These are phyloP conservation scores for Smittium culicis DNA, from an alignment of 371 early-diverging fungal species.

Conservation along the genomic window DNA sequence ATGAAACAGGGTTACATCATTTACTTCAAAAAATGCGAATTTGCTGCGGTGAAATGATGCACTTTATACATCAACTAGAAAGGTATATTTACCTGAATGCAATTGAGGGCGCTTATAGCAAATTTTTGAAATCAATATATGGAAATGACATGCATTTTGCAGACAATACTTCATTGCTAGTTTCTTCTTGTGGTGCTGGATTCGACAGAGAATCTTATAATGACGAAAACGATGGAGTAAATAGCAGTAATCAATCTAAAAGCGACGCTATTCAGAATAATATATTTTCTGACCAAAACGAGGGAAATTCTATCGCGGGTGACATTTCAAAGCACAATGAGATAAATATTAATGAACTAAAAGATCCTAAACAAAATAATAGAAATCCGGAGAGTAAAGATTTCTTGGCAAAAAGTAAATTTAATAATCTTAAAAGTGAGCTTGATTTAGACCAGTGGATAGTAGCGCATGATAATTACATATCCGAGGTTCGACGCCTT, in stretches of 20 bases:
- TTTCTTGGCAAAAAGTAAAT: neutral
- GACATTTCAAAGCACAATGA: too few species aligned
- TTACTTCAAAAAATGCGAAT: constrained; percentile 17
- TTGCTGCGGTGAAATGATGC: constrained; percentile 72
- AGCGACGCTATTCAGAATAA: too few species aligned
- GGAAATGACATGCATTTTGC: constrained; percentile 18
- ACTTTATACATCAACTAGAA: constrained; percentile 83
- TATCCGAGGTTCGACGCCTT: constrained; percentile 44
- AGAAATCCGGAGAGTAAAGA: too few species aligned
- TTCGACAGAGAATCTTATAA: neutral
- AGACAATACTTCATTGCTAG: neutral
- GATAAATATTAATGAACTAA: too few species aligned
- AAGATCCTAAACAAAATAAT: too few species aligned
- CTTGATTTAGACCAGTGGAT: constrained; percentile 58
- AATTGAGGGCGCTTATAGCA: constrained; percentile 82
- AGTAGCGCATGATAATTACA: constrained; percentile 48
- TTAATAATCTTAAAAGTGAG: constrained; percentile 11
- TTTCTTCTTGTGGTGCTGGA: neutral
- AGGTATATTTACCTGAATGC: constrained; percentile 60
- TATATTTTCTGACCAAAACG: too few species aligned
- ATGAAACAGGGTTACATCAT: neutral
- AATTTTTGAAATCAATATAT: constrained; percentile 45
- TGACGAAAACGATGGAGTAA: constrained; percentile 11
- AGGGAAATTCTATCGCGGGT: too few species aligned
- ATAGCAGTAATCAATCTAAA: too few species aligned